Base-by-base conservation (phyloP, 2,329 filamentous ascomycete genomes). In the Fusarium staphyleae region DNA sequence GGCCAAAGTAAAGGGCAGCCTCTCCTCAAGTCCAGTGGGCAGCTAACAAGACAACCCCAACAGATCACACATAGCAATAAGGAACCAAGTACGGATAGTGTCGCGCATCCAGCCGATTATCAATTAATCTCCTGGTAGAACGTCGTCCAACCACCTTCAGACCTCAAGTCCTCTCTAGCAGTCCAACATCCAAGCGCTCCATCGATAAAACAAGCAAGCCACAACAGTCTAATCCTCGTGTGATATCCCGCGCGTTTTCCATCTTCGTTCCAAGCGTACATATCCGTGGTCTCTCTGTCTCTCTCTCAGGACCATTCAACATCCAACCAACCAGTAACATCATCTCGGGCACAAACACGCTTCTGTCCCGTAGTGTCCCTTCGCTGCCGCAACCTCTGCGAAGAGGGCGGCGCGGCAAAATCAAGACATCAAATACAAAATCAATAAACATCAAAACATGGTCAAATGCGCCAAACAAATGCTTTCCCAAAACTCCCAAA, bases 391-490 rank as follows among this genome's bases (percentile, higher is more conserved):
- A 35, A 18, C 32, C 62, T 62, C 55, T 44, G 39, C 13, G 48
- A 57, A 61, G 62, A 61, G 58, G 35, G 16, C 42, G 35, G 48
- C 48, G 55, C 42, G 46, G 44, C 48, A 64, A 51, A 63, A 48
- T 28, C 52, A 52, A 50, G 40, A 45, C 43, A 37, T 46, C 42
- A 42, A 35, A 46, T 47, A 35, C 49, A 61, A 44, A 24, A 58
- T 46, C 42, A 58, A 36, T 45, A 40, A 34, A 39, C 32, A 50
- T 3, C 10, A 36, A 41, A 60, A 58, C 48, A 60, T 46, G 34
- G 52, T 57, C 49, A 49, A 56, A 48, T 55, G 55, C 60, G 62
- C 62, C 62, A 55, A 52, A 51, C 62, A 66, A 54, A 67, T 67
- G 65, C 61, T 57, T 30, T 54, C 52, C 53, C 43, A 56, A 55